These are phyloP conservation scores for Perkinsus marinus DNA, from an alignment of 169 alveolate species.

Conservation along the genomic window DNA sequence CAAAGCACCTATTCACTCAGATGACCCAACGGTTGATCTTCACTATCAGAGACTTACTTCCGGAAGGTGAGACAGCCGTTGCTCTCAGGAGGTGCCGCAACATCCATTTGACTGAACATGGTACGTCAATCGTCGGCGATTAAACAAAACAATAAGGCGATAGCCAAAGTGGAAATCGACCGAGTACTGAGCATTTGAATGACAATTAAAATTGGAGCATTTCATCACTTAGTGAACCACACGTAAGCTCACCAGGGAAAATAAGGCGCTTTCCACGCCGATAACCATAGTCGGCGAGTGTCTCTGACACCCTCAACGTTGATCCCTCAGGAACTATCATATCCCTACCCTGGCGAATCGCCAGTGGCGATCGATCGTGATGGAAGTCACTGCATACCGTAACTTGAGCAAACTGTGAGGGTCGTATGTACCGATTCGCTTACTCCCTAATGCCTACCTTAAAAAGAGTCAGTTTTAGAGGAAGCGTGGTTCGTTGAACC, in stretches of 20 bases:
- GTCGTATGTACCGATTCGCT: constrained; percentile 9
- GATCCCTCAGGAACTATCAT: not conserved
- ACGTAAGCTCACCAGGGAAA: constrained; percentile 1
- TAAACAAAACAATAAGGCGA: not conserved
- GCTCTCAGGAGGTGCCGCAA: not conserved
- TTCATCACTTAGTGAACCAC: too few species aligned
- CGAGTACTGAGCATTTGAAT: too few species aligned
- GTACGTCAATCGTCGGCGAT: too few species aligned
- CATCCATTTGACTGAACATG: not conserved
- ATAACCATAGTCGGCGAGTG: constrained; percentile 8
- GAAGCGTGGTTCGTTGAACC: constrained; percentile 4
- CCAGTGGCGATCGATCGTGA: not conserved
- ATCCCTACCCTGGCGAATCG: constrained; percentile 13
- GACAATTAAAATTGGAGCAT: too few species aligned
- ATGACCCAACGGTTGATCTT: too few species aligned
- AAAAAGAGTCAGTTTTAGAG: too few species aligned
- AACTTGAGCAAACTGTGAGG: constrained; percentile 17
- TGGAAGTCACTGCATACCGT: too few species aligned
- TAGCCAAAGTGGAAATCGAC: too few species aligned
- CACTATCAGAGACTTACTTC: not conserved
- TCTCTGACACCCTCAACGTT: not conserved
- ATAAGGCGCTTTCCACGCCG: constrained; percentile 13
- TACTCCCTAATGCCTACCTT: constrained; percentile 18
- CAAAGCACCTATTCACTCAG: not conserved
- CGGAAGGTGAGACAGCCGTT: not conserved